Evolutionary conservation across 176 grass and related monocot species (phyloP), one percentile per base, ranked within the genome.

Genomic region (Coix lacrymajobi): DNA sequence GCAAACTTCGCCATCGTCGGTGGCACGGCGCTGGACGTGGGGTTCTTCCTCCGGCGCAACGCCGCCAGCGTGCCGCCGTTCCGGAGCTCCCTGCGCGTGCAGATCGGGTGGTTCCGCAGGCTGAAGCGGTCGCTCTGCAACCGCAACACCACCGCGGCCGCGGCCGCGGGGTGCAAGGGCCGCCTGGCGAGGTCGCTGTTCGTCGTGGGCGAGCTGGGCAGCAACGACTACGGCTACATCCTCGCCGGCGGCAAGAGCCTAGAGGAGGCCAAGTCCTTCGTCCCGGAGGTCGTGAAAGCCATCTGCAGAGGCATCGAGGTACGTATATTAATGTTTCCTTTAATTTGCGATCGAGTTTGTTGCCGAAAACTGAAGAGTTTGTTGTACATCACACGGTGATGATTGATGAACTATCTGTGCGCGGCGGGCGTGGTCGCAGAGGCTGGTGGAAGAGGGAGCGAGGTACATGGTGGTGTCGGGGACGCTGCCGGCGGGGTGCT

Each of bases 1-100:
- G 90, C 80, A 2, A 95, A 92, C 79, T 95, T 92, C 83, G 88
- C 93, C 40, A 87, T 95, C 64, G 80, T 87, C 0, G 90, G 90
- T 29, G 82, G 69, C 69, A 90, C 90, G 48, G 87, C 90, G 11
- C 82, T 92, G 8, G 87, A 86, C 78, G 81, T 78, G 30, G 83
- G 67, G 3, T 95, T 90, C 85, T 90, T 86, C 43, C 70, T 83
- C 30, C 75, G 81, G 44, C 16, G 28, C 58, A 92, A 89, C 63
- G 51, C 81, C 3, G 73, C 31, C 26, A 88, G 77, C 73, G 69
- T 92, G 44, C 90, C 85, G 28, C 82, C 90, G 38, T 81, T 79
- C 78, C 86, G 85, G 62, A 81, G 81, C 78, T 95, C 93, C 29
- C 66, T 95, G n/a, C 72, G 81, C 77, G 82, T 57, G 64, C 90